Conservation (phyloP, 208 protist species). For the Acanthamoeba healyi region DNA sequence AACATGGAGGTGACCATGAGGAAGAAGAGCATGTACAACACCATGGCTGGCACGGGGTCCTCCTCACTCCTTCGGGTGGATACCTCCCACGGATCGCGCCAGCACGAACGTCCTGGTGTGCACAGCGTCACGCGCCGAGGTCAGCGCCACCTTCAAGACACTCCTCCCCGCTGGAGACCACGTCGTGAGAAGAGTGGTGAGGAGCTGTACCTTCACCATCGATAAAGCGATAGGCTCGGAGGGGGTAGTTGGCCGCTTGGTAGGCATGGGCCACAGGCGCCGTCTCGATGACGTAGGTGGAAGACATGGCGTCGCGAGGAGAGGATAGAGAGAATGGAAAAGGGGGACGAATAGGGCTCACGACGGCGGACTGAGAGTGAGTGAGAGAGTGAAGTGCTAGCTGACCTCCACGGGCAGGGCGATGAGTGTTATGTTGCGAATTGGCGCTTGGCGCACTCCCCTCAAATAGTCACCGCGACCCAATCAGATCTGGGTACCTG, state of each 20-base stretch:
- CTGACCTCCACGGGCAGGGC: no score
- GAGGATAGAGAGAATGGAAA: neutral
- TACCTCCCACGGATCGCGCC: constrained; percentile 53
- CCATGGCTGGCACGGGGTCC: constrained; percentile 14
- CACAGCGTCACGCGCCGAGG: no score
- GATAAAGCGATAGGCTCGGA: neutral
- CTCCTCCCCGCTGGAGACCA: neutral
- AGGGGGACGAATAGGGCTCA: no score
- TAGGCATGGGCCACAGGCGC: neutral
- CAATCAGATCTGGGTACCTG: neutral
- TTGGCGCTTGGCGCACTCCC: no score
- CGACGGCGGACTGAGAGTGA: no score
- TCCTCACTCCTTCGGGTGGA: constrained; percentile 34
- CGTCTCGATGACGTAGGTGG: neutral
- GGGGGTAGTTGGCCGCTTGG: neutral
- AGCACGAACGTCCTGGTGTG: neutral
- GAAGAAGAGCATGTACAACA: constrained; percentile 69
- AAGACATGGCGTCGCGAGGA: neutral
- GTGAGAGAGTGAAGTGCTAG: no score
- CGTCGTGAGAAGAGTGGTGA: neutral
- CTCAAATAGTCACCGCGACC: neutral
- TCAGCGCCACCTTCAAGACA: neutral
- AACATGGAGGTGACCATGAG: constrained; percentile 21
- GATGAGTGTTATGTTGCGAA: no score
- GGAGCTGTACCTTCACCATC: neutral